These are phyloP conservation scores for Macrocybe gigantea DNA, from an alignment of 768 basidiomycete species.

Conservation along the genomic window DNA sequence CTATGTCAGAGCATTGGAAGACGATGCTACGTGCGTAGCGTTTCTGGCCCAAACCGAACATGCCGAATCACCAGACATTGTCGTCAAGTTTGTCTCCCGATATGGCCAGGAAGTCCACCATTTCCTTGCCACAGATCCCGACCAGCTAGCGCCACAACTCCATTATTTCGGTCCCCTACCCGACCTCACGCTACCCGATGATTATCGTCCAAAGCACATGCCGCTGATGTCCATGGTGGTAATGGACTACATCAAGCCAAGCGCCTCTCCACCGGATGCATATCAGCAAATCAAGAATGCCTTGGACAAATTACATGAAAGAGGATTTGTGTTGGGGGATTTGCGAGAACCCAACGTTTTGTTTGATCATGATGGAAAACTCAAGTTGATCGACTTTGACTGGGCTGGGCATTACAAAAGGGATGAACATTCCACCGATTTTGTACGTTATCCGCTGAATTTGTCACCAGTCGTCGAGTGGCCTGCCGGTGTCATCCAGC, in stretches of 20 bases:
- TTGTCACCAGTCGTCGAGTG: not conserved
- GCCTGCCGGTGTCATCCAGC: too few species aligned
- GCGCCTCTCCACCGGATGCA: slow-evolving; percentile 9
- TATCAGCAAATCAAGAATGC: slow-evolving; percentile 13
- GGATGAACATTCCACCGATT: too few species aligned
- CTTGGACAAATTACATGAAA: slow-evolving; percentile 18
- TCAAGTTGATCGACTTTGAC: slow-evolving; percentile 32
- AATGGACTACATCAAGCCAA: slow-evolving; percentile 27
- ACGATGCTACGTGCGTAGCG: not conserved
- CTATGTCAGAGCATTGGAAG: not conserved
- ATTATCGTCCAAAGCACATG: not conserved
- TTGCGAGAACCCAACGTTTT: slow-evolving; percentile 28
- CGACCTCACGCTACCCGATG: not conserved
- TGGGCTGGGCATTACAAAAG: slow-evolving; percentile 23
- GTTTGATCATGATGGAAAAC: slow-evolving; percentile 9
- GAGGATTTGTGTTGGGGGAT: slow-evolving; percentile 30
- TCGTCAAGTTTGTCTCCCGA: not conserved
- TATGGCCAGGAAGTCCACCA: not conserved
- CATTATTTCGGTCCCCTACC: not conserved
- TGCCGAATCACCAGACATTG: not conserved
- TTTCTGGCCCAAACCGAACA: not conserved
- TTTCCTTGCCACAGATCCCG: not conserved
- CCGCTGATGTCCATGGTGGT: slow-evolving; percentile 25
- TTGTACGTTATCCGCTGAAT: too few species aligned
- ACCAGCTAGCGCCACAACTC: not conserved